These are phyloP conservation scores for Gomphus bonarii DNA, from an alignment of 1,284 basidiomycete genomes.

Conservation along the genomic window DNA sequence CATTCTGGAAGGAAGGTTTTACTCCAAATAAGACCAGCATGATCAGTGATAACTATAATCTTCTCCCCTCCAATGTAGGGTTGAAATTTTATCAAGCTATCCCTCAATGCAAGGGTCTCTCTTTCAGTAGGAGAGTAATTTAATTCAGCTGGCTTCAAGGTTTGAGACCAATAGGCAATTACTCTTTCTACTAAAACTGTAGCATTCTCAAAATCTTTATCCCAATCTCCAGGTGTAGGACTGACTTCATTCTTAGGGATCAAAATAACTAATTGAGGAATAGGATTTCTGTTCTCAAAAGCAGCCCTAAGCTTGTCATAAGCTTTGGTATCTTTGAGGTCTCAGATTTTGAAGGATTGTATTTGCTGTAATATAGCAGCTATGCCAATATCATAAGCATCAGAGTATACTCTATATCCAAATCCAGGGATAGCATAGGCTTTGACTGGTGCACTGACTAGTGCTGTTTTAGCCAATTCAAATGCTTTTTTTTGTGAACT, in stretches of 20 bases:
- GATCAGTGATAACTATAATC: conserved; percentile 23
- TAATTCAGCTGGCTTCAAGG: conserved; percentile 22
- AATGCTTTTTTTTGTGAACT: no score
- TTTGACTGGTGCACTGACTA: no score
- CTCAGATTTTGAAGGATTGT: no score
- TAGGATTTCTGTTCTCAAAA: no score
- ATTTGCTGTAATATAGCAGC: no score
- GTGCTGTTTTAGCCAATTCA: no score
- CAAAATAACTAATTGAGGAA: no score
- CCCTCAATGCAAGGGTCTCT: conserved; percentile 26
- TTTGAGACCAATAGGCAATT: conserved; percentile 25
- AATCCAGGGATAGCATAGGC: no score
- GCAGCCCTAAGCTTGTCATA: no score
- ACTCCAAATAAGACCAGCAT: conserved; percentile 26
- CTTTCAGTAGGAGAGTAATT: conserved; percentile 28
- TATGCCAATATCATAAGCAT: no score
- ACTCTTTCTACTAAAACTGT: conserved; percentile 25
- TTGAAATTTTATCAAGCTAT: conserved; percentile 26
- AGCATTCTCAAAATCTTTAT: conserved; percentile 15
- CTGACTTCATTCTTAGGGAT: no score
- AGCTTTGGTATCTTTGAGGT: neutral
- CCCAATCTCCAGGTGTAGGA: neutral
- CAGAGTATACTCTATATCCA: no score
- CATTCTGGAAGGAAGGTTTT: conserved; percentile 20
- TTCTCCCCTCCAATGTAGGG: conserved; percentile 23